Conservation (phyloP, 2,329 filamentous ascomycete genomes). For the Cladobotryum protrusum region DNA sequence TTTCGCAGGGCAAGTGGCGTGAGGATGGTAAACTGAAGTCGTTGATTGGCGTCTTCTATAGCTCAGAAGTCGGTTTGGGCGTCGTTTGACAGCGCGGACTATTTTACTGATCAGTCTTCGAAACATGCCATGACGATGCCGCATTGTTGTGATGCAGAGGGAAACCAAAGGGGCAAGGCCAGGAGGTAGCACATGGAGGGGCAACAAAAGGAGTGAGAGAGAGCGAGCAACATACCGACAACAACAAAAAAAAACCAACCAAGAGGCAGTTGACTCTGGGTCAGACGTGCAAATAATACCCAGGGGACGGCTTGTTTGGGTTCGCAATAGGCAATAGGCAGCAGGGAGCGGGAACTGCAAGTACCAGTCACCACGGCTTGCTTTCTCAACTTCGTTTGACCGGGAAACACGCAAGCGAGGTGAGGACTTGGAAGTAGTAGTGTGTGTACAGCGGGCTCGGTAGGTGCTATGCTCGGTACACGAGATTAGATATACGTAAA, state of each 20-base stretch:
- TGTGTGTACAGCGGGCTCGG: no score
- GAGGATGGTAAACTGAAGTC: not conserved
- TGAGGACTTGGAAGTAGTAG: no score
- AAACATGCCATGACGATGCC: constrained; percentile 19
- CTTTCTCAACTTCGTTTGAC: no score
- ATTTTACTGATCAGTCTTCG: constrained; percentile 27
- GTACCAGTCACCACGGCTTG: no score
- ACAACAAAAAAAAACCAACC: not conserved
- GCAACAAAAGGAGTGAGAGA: not conserved
- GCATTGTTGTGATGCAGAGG: constrained; percentile 18
- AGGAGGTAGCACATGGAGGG: not conserved
- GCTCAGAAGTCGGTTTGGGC: constrained; percentile 12
- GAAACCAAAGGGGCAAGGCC: constrained; percentile 1
- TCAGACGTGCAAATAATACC: not conserved
- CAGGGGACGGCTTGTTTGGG: no score
- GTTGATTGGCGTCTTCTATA: constrained; percentile 5
- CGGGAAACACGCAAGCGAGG: no score
- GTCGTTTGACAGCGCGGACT: constrained; percentile 19
- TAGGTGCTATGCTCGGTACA: no score
- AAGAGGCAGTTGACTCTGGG: constrained; percentile 2
- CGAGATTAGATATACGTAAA: no score
- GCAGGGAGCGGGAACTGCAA: no score
- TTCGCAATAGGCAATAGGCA: no score
- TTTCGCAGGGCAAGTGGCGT: constrained; percentile 18
- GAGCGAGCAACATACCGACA: constrained; percentile 8